These are phyloP conservation scores for Colletotrichum sansevieriae DNA, from an alignment of 2,329 filamentous ascomycete species.

Conservation along the genomic window DNA sequence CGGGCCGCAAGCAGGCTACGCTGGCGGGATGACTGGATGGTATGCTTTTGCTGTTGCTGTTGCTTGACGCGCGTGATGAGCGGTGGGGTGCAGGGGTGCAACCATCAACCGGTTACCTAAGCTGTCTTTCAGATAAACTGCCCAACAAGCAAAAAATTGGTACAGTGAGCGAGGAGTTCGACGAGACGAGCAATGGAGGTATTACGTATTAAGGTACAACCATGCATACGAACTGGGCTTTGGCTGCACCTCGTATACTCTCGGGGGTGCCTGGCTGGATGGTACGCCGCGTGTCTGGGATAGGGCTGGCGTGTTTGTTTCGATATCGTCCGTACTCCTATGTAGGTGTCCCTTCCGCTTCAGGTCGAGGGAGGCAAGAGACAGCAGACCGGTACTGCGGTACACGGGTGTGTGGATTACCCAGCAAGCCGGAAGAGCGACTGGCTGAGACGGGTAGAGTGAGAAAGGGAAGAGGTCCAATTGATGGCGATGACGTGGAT, in stretches of 20 bases:
- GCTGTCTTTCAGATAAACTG: conserved; percentile 37
- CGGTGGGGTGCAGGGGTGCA: conserved; percentile 38
- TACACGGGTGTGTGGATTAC: conserved; percentile 35
- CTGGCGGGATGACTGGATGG: conserved; percentile 35
- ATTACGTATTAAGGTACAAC: conserved; percentile 39
- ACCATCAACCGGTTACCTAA: conserved; percentile 33
- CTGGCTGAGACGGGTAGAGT: conserved; percentile 36
- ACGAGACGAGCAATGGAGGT: conserved; percentile 9
- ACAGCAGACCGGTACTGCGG: conserved; percentile 13
- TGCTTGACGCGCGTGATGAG: conserved; percentile 39
- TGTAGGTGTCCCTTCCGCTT: not conserved
- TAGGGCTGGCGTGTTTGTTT: conserved; percentile 34
- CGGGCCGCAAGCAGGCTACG: conserved; percentile 22
- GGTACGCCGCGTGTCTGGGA: conserved; percentile 20
- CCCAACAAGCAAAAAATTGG: conserved; percentile 31
- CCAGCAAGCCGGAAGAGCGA: conserved; percentile 2
- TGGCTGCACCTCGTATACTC: conserved; percentile 18
- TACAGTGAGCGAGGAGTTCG: conserved; percentile 18
- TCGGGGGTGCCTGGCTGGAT: conserved; percentile 22
- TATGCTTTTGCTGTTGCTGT: conserved; percentile 31
- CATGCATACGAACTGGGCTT: conserved; percentile 28
- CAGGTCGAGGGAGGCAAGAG: conserved; percentile 1
- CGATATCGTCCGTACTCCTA: conserved; percentile 34
- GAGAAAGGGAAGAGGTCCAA: conserved; percentile 17
- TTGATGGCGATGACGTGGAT: conserved; percentile 25